Conservation (phyloP, 306 rosid genomes). For the Notholithocarpus densiflorus region DNA sequence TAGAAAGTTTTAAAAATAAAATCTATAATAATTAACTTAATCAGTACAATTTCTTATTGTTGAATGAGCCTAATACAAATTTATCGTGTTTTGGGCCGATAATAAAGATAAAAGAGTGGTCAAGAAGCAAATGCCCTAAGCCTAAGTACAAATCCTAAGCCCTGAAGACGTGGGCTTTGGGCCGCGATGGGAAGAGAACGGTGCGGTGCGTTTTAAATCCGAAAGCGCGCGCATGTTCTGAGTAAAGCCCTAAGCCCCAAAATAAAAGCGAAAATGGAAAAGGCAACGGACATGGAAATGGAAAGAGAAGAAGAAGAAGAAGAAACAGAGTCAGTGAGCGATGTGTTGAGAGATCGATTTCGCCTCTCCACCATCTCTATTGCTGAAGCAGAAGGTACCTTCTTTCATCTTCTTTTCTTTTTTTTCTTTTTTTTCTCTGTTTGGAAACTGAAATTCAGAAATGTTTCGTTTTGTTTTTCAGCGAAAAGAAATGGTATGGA, state of each 20-base stretch:
- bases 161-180: background rate
- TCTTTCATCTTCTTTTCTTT: background rate
- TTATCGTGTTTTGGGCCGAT: too few relatives aligned
- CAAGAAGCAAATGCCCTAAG: too few relatives aligned
- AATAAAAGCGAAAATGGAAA: slow-evolving; percentile 22
- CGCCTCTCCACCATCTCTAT: slow-evolving; percentile 68
- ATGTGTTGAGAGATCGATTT: slow-evolving; percentile 67
- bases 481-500: slow-evolving; percentile 55
- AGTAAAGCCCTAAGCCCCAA: background rate
- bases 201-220: background rate
- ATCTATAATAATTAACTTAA: too few relatives aligned
- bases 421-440: background rate
- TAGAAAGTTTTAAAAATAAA: too few relatives aligned
- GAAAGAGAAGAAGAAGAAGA: slow-evolving; percentile 29
- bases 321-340: slow-evolving; percentile 31
- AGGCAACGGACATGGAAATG: slow-evolving; percentile 27
- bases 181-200: background rate
- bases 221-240: background rate
- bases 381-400: slow-evolving; percentile 68
- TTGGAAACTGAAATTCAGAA: background rate
- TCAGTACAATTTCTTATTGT: fast-evolving
- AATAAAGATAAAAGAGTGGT: too few relatives aligned
- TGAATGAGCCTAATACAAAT: too few relatives aligned
- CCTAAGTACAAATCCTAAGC: too few relatives aligned
- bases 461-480: slow-evolving; percentile 8